Base-by-base conservation (phyloP, 345 rosid genomes). In the Populus davidiana region DNA sequence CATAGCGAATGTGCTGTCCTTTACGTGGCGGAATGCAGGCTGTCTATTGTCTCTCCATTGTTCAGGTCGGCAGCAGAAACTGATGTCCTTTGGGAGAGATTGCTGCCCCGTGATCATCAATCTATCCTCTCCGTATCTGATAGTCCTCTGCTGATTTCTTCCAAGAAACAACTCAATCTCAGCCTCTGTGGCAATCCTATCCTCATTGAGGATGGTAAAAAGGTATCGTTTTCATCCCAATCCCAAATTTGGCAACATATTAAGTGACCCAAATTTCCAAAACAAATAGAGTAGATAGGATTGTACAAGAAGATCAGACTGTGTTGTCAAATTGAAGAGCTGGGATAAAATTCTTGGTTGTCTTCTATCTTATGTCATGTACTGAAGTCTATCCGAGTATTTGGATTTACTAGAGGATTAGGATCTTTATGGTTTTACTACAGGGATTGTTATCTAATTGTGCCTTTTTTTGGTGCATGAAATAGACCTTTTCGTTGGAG, bases 31-130 rank as follows among this genome's bases (percentile, higher is more conserved):
- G 87, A 88, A 8, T 86, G 92, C 67, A 79, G 81, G 20, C 67
- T 85, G 38, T 80, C 92, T 2, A 49, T 75, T 50, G 96, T 91
- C 39, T 89, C 92, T 12, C 79, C 78, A 10, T 5, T 67, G 0
- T 86, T 90, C 49, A 85, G 77, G 72, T 87, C 83, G 1, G 92
- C 88, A 2, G 84, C 91, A 0, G 76, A 82, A 1, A 89, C 94
- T 27, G 91, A 91, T 75, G 75, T 81, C 21, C 89, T 93, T 7
- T 89, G 96, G 96, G 85, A 81, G 5, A 61, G 49, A 35, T 93
- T 93, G 78, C 81, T 91, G 41, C 94, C 92, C 0, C 31, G 83
- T 16, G 89, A 88, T 9, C 80, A 82, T 59, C 39, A 52, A 1
- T 52, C 77, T 65, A 54, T 86, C 9, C 29, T 89, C 25, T 77